Evolutionary conservation across 371 early-diverging fungal genomes (phyloP), one percentile per base, ranked within the genome.

Genomic region (Mortierella sp.): DNA sequence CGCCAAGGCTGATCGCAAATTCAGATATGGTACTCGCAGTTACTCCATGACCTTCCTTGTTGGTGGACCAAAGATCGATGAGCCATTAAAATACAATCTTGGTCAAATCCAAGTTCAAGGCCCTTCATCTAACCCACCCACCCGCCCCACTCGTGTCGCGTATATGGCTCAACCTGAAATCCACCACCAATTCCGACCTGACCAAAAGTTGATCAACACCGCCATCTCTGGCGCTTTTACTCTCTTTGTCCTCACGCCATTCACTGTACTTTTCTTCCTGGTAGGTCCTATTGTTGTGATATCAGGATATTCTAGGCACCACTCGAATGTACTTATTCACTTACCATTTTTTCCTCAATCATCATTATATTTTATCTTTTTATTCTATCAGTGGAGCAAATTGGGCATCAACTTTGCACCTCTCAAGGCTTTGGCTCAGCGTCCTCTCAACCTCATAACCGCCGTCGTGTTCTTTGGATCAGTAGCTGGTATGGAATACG

Each of bases 151-250:
- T 8, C 69, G 81, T 57, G 37, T 71, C 58, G 47, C 57, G 28
- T 72, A 67, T 89, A 82, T 81, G 84, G 71, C 69, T 68, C 85
- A 83, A 58, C 91, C 90, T 26, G 92, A 92, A 77, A 93, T 94
- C 61, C 84, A 86, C 61, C 94, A 94, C 66, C 83, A 86, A 37
- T 92, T 94, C 76, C 82, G 93, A 57, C 66, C 84, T 63, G 86
- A 85, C 22, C 91, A 90, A 60, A 88, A 88, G 77, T 85, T 88
- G 88, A 91, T 93, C 60, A 76, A 87, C 63, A 68, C 64, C 29
- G 79, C 85, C 63, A 81, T 94, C 61, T 91, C 92, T 5, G 71
- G 85, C 31, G 58, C 86, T 6, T 93, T 93, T 60, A 83, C 89
- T 1, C 49, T 87, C 45, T 59, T 89, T 37, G 86, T 88, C 34